Conservation (phyloP, 768 basidiomycete genomes). For the Lactifluus piperatus region DNA sequence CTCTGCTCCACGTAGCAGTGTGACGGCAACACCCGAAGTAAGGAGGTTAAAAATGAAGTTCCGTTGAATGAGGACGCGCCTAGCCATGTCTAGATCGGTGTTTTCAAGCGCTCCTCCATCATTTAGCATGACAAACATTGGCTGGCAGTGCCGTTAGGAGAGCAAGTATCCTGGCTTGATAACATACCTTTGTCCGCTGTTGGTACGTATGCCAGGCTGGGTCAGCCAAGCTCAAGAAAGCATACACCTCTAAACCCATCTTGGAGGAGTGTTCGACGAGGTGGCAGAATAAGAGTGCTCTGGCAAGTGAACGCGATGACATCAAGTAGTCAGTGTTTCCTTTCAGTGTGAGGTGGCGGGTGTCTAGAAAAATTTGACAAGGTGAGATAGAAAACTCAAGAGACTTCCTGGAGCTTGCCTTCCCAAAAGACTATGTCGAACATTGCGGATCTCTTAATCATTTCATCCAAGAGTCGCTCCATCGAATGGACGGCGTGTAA, state of each 20-base stretch:
- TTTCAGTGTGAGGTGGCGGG: slow-evolving; percentile 34
- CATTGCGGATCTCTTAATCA: slow-evolving; percentile 39
- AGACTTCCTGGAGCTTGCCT: slow-evolving; percentile 27
- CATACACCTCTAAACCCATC: slow-evolving; percentile 35
- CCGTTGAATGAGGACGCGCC: slow-evolving; percentile 39
- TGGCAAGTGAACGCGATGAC: slow-evolving; percentile 44
- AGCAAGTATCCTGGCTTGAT: background rate
- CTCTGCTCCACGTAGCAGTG: slow-evolving; percentile 43
- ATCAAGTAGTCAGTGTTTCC: slow-evolving; percentile 33
- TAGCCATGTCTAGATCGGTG: slow-evolving; percentile 14
- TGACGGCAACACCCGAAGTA: slow-evolving; percentile 40
- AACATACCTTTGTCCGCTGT: slow-evolving; percentile 30
- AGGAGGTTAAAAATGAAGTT: slow-evolving; percentile 42
- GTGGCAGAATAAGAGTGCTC: slow-evolving; percentile 44
- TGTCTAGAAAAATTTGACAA: slow-evolving; percentile 29
- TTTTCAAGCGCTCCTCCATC: slow-evolving; percentile 37
- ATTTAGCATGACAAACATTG: slow-evolving; percentile 57
- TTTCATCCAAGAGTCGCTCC: slow-evolving; percentile 43
- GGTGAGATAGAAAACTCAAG: background rate
- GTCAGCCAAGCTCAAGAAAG: slow-evolving; percentile 40
- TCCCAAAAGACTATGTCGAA: slow-evolving; percentile 63
- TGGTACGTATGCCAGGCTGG: slow-evolving; percentile 41
- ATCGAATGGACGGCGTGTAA: slow-evolving; percentile 49
- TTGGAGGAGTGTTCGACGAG: slow-evolving; percentile 25
- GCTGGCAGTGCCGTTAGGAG: slow-evolving; percentile 31